Conservation (phyloP, 1,284 basidiomycete genomes). For the Ganoderma resinaceum region DNA sequence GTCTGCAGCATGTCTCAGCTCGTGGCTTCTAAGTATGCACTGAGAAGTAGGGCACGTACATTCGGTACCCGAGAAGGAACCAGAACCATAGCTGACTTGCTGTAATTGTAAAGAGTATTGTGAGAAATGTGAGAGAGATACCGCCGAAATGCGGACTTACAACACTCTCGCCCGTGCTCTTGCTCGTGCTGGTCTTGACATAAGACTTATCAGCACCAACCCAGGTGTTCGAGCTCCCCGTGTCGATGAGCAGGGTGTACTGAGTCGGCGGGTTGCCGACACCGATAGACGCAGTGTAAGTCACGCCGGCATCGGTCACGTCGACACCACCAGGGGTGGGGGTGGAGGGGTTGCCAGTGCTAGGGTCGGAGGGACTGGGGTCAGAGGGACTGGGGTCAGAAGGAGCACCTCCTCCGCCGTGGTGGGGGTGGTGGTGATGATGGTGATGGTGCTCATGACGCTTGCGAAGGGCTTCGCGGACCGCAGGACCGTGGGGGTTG, state of each 20-base stretch:
- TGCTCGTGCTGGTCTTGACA: conserved; percentile 48
- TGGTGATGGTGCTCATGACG: conserved; percentile 39
- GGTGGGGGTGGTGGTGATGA: conserved; percentile 28
- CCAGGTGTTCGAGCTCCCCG: conserved; percentile 56
- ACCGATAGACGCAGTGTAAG: conserved; percentile 60
- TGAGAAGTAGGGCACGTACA: conserved; percentile 42
- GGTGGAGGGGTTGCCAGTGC: conserved; percentile 9
- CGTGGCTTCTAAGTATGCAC: neutral
- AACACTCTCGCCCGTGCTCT: conserved; percentile 50
- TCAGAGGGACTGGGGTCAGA: neutral
- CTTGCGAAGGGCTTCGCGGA: conserved; percentile 36
- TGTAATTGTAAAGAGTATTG: conserved; percentile 14
- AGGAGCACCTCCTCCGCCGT: conserved; percentile 28
- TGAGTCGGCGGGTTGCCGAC: conserved; percentile 65
- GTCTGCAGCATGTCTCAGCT: conserved; percentile 38
- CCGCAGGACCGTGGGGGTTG: conserved; percentile 58
- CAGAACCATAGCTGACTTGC: conserved; percentile 58
- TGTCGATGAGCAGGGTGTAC: conserved; percentile 66
- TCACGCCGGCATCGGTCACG: conserved; percentile 61
- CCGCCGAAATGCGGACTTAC: conserved; percentile 31
- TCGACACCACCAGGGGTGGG: conserved; percentile 46
- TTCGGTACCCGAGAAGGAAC: conserved; percentile 57
- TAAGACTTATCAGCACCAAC: conserved; percentile 57
- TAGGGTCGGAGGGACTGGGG: conserved; percentile 5
- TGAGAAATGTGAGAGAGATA: neutral